A percentile compares a stretch with the other conserved stretches of the same genome.
Conservation (phyloP, 2,329 filamentous ascomycete species). For the Teratosphaeria zuluensis region DNA sequence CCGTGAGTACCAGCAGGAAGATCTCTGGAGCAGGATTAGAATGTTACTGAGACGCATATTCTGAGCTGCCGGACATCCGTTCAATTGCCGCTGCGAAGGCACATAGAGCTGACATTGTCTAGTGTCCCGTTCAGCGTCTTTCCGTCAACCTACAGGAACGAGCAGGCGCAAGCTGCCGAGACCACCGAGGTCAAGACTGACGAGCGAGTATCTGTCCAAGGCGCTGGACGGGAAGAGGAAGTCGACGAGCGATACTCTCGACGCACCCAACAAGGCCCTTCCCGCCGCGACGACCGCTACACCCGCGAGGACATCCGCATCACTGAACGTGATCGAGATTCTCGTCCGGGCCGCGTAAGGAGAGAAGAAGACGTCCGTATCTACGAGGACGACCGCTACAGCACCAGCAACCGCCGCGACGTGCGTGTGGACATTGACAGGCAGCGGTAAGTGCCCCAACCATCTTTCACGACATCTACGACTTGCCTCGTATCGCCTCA, state of each 20-base stretch:
- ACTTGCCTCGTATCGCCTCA: neutral
- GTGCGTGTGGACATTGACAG: slow-evolving; percentile 32
- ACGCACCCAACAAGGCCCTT: slow-evolving; percentile 56
- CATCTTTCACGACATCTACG: neutral
- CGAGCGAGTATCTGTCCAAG: slow-evolving; percentile 69
- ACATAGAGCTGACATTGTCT: neutral
- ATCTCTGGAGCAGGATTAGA: neutral
- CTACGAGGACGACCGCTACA: slow-evolving; percentile 29
- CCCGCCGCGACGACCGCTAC: slow-evolving; percentile 55
- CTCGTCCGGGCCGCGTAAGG: slow-evolving; percentile 47
- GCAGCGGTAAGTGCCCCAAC: slow-evolving; percentile 36
- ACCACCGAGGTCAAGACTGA: slow-evolving; percentile 72
- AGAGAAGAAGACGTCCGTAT: slow-evolving; percentile 34
- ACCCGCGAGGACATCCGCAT: slow-evolving; percentile 77
- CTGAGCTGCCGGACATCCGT: neutral
- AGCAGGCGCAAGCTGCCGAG: slow-evolving; percentile 48
- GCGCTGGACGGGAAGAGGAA: slow-evolving; percentile 85
- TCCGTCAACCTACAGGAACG: slow-evolving; percentile 89
- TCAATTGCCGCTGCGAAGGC: neutral
- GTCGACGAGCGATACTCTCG: slow-evolving; percentile 35
- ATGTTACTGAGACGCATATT: neutral
- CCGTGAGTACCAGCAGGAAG: slow-evolving; percentile 38
- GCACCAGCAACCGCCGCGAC: slow-evolving; percentile 14
- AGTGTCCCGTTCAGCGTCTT: slow-evolving; percentile 98
- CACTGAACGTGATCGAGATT: slow-evolving; percentile 64